Evolutionary conservation across 306 rosid genomes (phyloP).

Genomic region (Albizia julibrissin): DNA sequence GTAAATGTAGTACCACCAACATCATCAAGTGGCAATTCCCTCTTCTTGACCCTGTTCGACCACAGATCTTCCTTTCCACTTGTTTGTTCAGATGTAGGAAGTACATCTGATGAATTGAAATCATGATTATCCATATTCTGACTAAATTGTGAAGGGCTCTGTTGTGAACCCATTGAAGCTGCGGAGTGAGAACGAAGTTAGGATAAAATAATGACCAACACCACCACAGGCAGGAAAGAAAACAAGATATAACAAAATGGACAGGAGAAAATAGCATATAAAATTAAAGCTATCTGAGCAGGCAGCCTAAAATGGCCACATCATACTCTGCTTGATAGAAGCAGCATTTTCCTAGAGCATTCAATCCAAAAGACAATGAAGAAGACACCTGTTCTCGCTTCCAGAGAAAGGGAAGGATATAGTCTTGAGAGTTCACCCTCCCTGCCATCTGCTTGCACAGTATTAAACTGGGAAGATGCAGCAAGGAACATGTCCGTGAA

Average conservation of each 20-base stretch:
- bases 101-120: slow-evolving; percentile 58
- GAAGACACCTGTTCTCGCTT: slow-evolving; percentile 65
- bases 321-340: slow-evolving; percentile 19
- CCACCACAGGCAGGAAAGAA: slow-evolving; percentile 14
- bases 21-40: slow-evolving; percentile 93
- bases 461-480: slow-evolving; percentile 52
- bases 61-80: slow-evolving; percentile 74
- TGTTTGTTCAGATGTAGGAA: slow-evolving; percentile 65
- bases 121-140: slow-evolving; percentile 72
- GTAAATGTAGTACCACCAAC: slow-evolving; percentile 62
- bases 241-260: neutral
- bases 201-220: neutral
- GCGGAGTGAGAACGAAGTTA: slow-evolving; percentile 43
- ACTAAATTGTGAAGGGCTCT: slow-evolving; percentile 73
- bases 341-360: slow-evolving; percentile 24
- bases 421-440: slow-evolving; percentile 75
- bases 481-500: slow-evolving; percentile 70
- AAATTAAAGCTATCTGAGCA: slow-evolving; percentile 21
- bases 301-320: slow-evolving; percentile 18
- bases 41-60: slow-evolving; percentile 93
- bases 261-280: slow-evolving; percentile 15
- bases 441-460: slow-evolving; percentile 48
- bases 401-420: slow-evolving; percentile 58
- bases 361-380: slow-evolving; percentile 28
- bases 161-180: slow-evolving; percentile 81